Base-by-base conservation (phyloP, 257 asterid genomes). In the Coffea canephora region DNA sequence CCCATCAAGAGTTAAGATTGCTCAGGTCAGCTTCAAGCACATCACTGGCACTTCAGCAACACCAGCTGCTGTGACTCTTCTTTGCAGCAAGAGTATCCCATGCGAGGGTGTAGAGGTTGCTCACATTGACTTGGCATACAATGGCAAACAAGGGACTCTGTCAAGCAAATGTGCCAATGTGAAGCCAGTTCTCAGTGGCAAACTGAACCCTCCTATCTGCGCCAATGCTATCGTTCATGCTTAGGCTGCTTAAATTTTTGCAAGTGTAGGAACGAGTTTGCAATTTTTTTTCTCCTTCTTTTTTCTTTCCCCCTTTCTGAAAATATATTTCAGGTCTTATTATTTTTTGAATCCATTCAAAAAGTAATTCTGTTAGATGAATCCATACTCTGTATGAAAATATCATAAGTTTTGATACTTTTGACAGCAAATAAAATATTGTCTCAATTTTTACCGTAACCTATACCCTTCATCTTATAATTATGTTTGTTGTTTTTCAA, bases 11-110 rank as follows among this genome's bases (percentile, higher is more conserved):
- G 75, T 86, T 46, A 72, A 81, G 84, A 55, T 78, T 34, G 76
- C 78, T 68, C 71, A 83, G 34, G 55, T 78, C 36, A 77, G 81
- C 6, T 71, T 86, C 71, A 82, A 69, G 12, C 77, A 86, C 23
- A 68, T 85, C 0, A 71, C 52, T 50, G 96, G 97, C 5, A 89
- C 94, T 2, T 66, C 91, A 27, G 14, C 43, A 16, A 80, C 71
- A 7, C 75, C 71, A 1, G 84, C 73, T 19, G 88, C 86, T 0
- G 59, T 87, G 8, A 69, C n/a, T 1, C 76, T 92, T 27, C 3
- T 46, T 2, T 90, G 94, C 84, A 92, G 95, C 83, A 71, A 81
- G 0, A 12, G 57, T 1, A 71, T 76, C 21, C 96, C 94, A 0
- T 90, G 97, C 66, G 74, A 34, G 34, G 74, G 62, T n/a, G 87